Evolutionary conservation across 2,329 filamentous ascomycete genomes (phyloP), one percentile per base, ranked within the genome.

Genomic region (Pezicula neosporulosa): DNA sequence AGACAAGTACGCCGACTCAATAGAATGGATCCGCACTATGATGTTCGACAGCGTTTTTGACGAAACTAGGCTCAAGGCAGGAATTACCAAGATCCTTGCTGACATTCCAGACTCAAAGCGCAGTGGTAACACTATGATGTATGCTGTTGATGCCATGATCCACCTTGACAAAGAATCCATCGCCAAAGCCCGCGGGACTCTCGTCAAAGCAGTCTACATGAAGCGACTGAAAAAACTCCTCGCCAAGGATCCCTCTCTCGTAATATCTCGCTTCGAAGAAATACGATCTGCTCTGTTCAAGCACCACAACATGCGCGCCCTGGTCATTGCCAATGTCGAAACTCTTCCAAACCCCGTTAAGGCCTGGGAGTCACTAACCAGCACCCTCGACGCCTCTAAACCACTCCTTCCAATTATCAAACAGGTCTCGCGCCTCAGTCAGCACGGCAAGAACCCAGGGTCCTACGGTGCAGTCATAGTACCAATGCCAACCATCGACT

Each of bases 91-190:
- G 69, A 83, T 95, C 43, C 77, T 97, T 16, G 91, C 92, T 3
- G 93, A 97, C 61, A 87, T 99, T 16, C 94, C 94, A 0, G 91
- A 97, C 65, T 78, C 85, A 48, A 99, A 97, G 76, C 89, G 94
- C 39, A 89, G 88, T 60, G 94, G 94, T 1, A 82, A 85, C 51
- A 74, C 74, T 39, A 86, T 86, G 83, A 74, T 81, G 4, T 73
- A 72, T 50, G 82, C 85, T 56, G 77, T 86, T 51, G 83, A 94
- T 60, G 81, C 85, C 55, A 90, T 93, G 70, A 81, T 95, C 19
- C 90, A 96, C 67, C 83, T 89, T 62, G 80, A 87, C n/a, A 80
- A 81, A 28, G 83, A 89, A 21, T 92, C 90, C 0, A 82, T 91
- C 49, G 75, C 85, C 27, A 87, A 90, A 44, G 89, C 92, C 2